A percentile compares a stretch with the other conserved stretches of the same genome.
These are phyloP conservation scores for Tuber melanosporum DNA, from an alignment of 495 filamentous ascomycete species.

Conservation along the genomic window DNA sequence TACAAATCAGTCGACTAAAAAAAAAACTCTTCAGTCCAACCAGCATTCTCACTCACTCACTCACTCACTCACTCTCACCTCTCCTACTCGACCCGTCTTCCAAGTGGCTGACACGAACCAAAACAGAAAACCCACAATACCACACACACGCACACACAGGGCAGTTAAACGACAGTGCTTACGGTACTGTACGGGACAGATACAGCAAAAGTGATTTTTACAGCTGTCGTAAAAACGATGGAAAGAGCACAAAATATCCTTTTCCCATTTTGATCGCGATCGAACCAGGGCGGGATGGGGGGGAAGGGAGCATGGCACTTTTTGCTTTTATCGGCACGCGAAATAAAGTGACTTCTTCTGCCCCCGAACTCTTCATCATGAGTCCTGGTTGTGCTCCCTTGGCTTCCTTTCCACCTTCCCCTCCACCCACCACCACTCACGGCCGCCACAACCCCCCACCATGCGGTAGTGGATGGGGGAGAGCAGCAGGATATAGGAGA, in stretches of 20 bases:
- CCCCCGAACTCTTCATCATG: background rate
- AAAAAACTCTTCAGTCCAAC: background rate
- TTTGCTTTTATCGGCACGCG: background rate
- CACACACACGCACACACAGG: constrained; percentile 1
- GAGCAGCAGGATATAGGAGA: background rate
- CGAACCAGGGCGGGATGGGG: background rate
- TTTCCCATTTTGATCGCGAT: background rate
- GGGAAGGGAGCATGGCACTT: background rate
- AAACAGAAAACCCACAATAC: constrained; percentile 5
- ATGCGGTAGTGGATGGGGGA: background rate
- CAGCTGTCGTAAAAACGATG: background rate
- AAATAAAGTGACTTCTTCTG: background rate
- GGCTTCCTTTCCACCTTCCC: background rate
- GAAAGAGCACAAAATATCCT: background rate
- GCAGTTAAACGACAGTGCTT: background rate
- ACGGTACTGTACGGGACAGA: background rate
- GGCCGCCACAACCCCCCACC: background rate
- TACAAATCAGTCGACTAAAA: background rate
- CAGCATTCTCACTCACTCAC: background rate
- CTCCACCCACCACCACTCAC: background rate
- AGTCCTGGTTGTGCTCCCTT: background rate
- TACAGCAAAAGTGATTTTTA: background rate
- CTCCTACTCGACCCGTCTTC: background rate
- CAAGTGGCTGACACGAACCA: background rate
- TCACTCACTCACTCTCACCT: background rate